Evolutionary conservation across 2,329 filamentous ascomycete species (phyloP).

Genomic region (Fusarium solani-melongenae): DNA sequence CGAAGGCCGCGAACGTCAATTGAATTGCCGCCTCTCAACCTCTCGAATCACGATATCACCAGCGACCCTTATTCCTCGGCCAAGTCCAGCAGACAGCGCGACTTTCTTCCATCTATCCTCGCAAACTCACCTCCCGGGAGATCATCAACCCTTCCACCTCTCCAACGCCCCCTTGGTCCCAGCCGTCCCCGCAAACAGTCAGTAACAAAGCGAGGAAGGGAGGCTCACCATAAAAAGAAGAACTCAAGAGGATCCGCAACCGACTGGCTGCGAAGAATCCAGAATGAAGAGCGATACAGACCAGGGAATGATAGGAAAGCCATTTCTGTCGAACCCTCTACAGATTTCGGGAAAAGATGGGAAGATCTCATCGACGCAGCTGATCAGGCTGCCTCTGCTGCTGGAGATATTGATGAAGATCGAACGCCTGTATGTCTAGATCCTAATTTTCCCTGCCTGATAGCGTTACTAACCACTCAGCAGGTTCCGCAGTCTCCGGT

Average conservation of each 20-base stretch:
- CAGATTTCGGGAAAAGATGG: constrained; percentile 90
- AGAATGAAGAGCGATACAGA: constrained; percentile 73
- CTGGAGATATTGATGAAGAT: constrained; percentile 90
- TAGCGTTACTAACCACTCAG: constrained; percentile 36
- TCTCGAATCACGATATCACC: constrained; percentile 69
- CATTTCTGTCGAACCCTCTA: constrained; percentile 84
- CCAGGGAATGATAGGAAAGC: constrained; percentile 80
- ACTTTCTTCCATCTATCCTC: constrained; percentile 85
- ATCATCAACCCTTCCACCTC: constrained; percentile 87
- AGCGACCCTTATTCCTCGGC: constrained; percentile 78
- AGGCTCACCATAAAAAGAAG: constrained; percentile 82
- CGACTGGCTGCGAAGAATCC: constrained; percentile 70
- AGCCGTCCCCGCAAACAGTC: constrained; percentile 86
- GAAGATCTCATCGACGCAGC: constrained; percentile 96
- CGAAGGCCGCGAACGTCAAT: constrained; percentile 74
- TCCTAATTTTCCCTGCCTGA: not conserved
- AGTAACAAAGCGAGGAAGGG: constrained; percentile 80
- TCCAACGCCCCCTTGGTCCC: constrained; percentile 78
- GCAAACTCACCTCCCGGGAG: constrained; percentile 85
- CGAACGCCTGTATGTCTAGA: constrained; percentile 76
- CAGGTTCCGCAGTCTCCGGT: constrained; percentile 74
- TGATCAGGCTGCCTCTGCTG: constrained; percentile 78
- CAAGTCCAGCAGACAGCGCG: constrained; percentile 71
- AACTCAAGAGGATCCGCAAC: constrained; percentile 78
- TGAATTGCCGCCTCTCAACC: constrained; percentile 77